Conservation (phyloP, 345 rosid species). For the Hibiscus tridactylites region DNA sequence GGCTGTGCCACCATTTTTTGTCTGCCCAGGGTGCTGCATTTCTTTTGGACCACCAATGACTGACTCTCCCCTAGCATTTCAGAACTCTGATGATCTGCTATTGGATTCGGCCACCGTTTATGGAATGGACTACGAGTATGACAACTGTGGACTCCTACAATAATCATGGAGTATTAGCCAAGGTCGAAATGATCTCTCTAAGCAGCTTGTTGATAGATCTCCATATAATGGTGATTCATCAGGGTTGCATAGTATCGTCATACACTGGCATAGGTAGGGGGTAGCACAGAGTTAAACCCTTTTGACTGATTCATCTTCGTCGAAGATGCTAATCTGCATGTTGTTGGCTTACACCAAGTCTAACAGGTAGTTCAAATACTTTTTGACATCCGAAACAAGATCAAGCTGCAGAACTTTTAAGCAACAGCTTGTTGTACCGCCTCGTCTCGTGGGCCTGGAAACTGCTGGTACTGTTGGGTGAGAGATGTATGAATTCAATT, state of each 20-base stretch:
- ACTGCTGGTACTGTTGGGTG: neutral
- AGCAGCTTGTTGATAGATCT: neutral
- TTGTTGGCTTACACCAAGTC: neutral
- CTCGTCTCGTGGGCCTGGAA: neutral
- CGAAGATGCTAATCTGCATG: neutral
- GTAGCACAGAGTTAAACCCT: neutral
- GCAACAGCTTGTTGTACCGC: neutral
- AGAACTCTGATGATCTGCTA: constrained; percentile 21
- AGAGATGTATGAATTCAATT: neutral
- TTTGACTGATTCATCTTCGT: neutral
- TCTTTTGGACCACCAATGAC: constrained; percentile 33
- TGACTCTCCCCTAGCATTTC: constrained; percentile 27
- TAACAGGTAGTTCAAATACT: neutral
- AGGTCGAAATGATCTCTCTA: neutral
- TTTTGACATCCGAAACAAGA: neutral
- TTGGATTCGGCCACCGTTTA: constrained; percentile 14
- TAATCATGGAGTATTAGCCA: neutral
- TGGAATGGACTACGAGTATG: constrained; percentile 2
- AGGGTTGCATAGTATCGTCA: neutral
- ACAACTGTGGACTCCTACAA: constrained; percentile 6
- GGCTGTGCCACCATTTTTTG: constrained; percentile 63
- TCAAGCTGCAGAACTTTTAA: neutral
- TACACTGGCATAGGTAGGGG: neutral
- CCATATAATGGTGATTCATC: neutral
- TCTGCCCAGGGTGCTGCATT: constrained; percentile 56